Evolutionary conservation across 2,329 filamentous ascomycete species (phyloP).

Genomic region (Ophiostoma sp.): DNA sequence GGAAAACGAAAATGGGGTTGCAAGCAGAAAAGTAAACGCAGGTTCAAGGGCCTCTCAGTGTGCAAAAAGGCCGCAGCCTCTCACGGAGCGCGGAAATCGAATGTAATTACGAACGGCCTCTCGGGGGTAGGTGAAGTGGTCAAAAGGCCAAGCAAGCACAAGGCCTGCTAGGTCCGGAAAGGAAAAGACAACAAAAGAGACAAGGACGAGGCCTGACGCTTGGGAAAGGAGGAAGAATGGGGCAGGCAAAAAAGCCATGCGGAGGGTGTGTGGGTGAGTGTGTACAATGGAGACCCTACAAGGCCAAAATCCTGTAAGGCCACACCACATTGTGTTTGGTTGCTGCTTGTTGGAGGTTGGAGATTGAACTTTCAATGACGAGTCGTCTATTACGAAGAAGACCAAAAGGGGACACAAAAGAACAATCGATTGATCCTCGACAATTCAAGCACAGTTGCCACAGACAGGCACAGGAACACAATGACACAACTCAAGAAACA

Average conservation of each 20-base stretch:
- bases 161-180: not conserved
- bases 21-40: not conserved
- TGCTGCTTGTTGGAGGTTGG: not conserved
- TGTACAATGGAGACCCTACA: not conserved
- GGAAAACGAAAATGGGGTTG: not conserved
- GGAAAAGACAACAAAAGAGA: not conserved
- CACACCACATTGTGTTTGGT: not conserved
- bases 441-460: not conserved
- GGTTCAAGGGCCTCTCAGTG: not conserved
- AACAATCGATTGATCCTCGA: not conserved
- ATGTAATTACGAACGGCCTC: constrained; percentile 26
- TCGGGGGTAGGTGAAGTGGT: constrained; percentile 15
- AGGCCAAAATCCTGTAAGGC: not conserved
- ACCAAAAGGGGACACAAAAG: not conserved
- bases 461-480: not conserved
- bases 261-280: constrained; percentile 8
- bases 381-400: not conserved
- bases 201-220: not conserved
- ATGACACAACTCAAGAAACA: not conserved
- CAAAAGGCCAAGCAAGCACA: not conserved
- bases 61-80: constrained; percentile 3
- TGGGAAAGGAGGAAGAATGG: not conserved
- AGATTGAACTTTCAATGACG: not conserved
- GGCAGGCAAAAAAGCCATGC: constrained; percentile 1
- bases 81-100: constrained; percentile 26